These are phyloP conservation scores for Saccharata proteae DNA, from an alignment of 2,329 filamentous ascomycete species.

Conservation along the genomic window DNA sequence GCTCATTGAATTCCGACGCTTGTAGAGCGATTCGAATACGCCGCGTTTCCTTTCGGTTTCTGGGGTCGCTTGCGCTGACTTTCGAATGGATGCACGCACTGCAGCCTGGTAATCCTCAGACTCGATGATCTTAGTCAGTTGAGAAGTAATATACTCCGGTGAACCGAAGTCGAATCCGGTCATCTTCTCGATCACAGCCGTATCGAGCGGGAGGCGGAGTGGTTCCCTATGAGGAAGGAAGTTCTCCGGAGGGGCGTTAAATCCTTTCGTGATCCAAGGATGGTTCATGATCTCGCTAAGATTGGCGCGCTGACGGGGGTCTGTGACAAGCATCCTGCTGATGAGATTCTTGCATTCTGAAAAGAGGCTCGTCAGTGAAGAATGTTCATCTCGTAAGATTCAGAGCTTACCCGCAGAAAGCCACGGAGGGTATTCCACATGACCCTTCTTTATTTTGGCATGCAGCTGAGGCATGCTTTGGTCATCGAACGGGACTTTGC, in stretches of 20 bases:
- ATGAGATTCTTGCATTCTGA: constrained; percentile 88
- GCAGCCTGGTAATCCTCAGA: constrained; percentile 90
- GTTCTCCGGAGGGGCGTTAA: constrained; percentile 76
- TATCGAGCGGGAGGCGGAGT: constrained; percentile 71
- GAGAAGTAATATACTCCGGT: constrained; percentile 66
- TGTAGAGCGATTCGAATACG: constrained; percentile 97
- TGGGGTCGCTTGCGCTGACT: constrained; percentile 44
- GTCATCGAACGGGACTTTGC: constrained; percentile 96
- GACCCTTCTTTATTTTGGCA: constrained; percentile 95
- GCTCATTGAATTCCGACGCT: constrained; percentile 81
- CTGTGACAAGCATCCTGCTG: constrained; percentile 89
- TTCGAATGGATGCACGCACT: constrained; percentile 57
- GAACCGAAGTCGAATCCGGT: constrained; percentile 95
- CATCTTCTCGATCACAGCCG: constrained; percentile 80
- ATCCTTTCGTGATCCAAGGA: constrained; percentile 92
- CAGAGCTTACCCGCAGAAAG: constrained; percentile 63
- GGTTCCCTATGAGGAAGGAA: constrained; percentile 75
- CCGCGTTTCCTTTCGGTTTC: constrained; percentile 68
- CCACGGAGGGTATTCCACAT: constrained; percentile 92
- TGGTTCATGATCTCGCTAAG: constrained; percentile 89
- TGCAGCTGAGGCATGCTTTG: constrained; percentile 98
- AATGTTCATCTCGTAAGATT: neutral
- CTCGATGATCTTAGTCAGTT: constrained; percentile 76
- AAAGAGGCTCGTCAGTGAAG: too few relatives aligned
- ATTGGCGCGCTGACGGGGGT: constrained; percentile 74